Base-by-base conservation (phyloP, 1,139 yeast species). In the Starmera stellimalicola region DNA sequence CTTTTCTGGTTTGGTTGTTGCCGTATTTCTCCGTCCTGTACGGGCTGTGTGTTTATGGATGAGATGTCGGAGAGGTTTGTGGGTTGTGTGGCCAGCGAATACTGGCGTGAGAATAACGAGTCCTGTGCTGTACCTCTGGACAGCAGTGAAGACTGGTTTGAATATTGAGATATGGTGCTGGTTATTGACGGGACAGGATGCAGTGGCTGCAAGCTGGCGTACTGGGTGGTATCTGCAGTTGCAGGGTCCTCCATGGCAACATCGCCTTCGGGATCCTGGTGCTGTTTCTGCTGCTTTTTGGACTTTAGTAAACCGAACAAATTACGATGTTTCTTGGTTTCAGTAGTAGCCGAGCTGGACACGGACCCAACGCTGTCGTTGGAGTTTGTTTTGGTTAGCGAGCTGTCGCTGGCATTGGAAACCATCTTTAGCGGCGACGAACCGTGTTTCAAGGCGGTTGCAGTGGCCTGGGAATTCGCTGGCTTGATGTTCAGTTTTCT, bases 401-500 rank as follows among this genome's bases (percentile, higher is more conserved):
- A 44, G 1, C 41, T 29, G 26, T 48, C 52, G 3, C 50, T 44
- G 3, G 47, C 43, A 26, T 38, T 46, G 10, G 47, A 36, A 7
- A 47, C 50, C 22, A 39, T 33, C 18, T 46, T 48, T 12, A 48
- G 31, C 3, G 51, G 50, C 4, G 51, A 45, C 1, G 51, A 47
- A 2, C 53, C 53, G 37, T 47, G 46, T 36, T 33, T 45, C 12
- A 46, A 37, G 15, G 36, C 30, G 12, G 40, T 27, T 7, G 37
- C n/a, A 12, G 16, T 3, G 16, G 16, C 7, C n/a, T 15, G 10
- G 22, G 32, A 8, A n/a, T 16, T 14, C 8, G 34, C 15, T 4
- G n/a, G 27, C 7, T 35, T 34, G 5, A 47, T 31, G 23, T 55
- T 45, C 32, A 60, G 46, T 35, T 58, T 50, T 33, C 50, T 52